These are phyloP conservation scores for Kockovaella imperatae DNA, from an alignment of 768 basidiomycete species.

Conservation along the genomic window DNA sequence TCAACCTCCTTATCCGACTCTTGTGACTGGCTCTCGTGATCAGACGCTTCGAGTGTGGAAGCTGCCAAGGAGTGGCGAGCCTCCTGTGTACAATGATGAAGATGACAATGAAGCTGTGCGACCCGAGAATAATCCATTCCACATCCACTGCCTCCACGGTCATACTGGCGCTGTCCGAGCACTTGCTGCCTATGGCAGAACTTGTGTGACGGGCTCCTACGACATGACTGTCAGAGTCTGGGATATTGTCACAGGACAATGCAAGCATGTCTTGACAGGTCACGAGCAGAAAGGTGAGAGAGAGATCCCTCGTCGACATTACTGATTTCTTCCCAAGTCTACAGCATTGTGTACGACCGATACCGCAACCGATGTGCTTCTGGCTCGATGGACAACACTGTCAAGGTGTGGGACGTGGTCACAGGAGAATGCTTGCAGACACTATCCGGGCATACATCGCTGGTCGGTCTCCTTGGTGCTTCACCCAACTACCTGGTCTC, in stretches of 20 bases:
- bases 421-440: constrained; percentile 73
- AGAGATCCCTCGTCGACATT: background rate
- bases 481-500: constrained; percentile 87
- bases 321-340: constrained; percentile 54
- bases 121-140: constrained; percentile 70
- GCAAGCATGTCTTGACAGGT: constrained; percentile 71
- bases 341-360: constrained; percentile 86
- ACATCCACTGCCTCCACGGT: constrained; percentile 71
- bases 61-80: constrained; percentile 61
- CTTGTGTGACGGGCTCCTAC: constrained; percentile 89
- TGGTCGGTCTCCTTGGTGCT: constrained; percentile 85
- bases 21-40: constrained; percentile 67
- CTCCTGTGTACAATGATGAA: constrained; percentile 24
- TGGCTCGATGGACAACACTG: constrained; percentile 96
- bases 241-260: constrained; percentile 78
- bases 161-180: constrained; percentile 89
- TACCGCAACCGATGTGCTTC: constrained; percentile 84
- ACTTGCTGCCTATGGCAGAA: constrained; percentile 79
- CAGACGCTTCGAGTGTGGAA: constrained; percentile 62
- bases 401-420: constrained; percentile 84
- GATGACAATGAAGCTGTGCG: constrained; percentile 7
- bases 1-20: constrained; percentile 62
- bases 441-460: constrained; percentile 82
- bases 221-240: constrained; percentile 91
- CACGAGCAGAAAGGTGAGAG: constrained; percentile 79